Evolutionary conservation across 2,329 filamentous ascomycete genomes (phyloP), one percentile per base, ranked within the genome.

Genomic region (Sphaerulina vaccinii): DNA sequence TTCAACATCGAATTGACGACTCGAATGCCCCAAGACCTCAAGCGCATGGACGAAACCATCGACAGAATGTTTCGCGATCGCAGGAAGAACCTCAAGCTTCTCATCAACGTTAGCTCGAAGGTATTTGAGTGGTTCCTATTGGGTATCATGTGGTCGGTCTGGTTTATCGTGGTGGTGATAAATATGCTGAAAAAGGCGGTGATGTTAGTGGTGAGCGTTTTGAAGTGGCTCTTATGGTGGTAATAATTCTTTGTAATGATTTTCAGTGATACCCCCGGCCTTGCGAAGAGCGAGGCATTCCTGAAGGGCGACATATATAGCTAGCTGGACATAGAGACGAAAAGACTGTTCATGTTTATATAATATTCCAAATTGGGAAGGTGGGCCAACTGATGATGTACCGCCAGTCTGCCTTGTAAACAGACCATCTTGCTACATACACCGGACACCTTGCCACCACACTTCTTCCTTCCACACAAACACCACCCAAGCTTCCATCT

Each of bases 121-220:
- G 72, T 86, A 16, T 81, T 96, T 13, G 92, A 97, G 75, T 96
- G 90, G 90, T 74, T 83, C 43, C 79, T 97, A 15, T 83, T 97
- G 33, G 88, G 87, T 3, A 81, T 95, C 61, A 89, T 97, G 84
- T 96, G 93, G 90, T 90, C 87, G 71, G 85, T 95, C 13, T 97
- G 92, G 90, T 82, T 95, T 53, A 76, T 95, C 27, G 91, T 96
- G 19, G 87, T 90, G 68, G 76, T 92, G 19, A 75, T 87, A 45
- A 81, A 88, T 54, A 70, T 88, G 11, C 72, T 87, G 29, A 74
- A 84, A 54, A 83, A 84, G 9, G 61, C 86, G 1, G 79, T 85
- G 38, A 79, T 79, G 39, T 84, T 83, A 2, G 65, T 82, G 0
- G 73, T 83, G 43, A 72, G 75, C 9, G 78, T 80, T 8, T 75